Percentiles rank a stretch among this genome's conserved stretches.
phyloP scores from a whole-genome alignment of 805 yeast species.

The Kuraishia molischiana region DNA sequence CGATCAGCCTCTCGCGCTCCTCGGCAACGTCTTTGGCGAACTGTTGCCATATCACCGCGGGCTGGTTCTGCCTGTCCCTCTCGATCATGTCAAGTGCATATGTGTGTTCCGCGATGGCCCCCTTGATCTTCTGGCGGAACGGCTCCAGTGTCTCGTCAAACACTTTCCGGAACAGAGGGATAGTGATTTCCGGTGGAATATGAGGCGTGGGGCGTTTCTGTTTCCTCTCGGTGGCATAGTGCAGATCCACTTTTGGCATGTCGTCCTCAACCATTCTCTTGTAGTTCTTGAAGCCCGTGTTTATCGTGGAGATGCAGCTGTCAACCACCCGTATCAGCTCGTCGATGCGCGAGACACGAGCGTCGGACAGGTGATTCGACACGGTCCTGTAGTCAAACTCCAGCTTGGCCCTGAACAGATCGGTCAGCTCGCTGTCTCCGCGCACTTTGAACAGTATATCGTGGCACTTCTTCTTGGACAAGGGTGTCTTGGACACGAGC shows the following conservation, averaged over 20 bases:
- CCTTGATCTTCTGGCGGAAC: neutral
- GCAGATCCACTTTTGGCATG: slow-evolving; percentile 8
- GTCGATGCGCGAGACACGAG: slow-evolving; percentile 21
- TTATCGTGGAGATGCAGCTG: slow-evolving; percentile 13
- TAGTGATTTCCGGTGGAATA: neutral
- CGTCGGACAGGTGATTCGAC: slow-evolving; percentile 17
- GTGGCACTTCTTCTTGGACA: too few relatives aligned
- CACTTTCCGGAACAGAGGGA: neutral
- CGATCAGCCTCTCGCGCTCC: neutral
- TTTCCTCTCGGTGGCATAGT: slow-evolving; percentile 6
- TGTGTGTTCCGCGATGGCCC: neutral
- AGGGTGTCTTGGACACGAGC: too few relatives aligned
- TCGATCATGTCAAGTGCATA: neutral
- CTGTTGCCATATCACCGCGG: neutral
- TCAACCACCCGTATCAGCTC: slow-evolving; percentile 22
- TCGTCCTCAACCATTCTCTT: slow-evolving; percentile 10
- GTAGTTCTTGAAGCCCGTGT: slow-evolving; percentile 9
- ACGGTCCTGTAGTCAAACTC: slow-evolving; percentile 21
- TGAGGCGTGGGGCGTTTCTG: neutral
- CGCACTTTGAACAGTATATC: too few relatives aligned
- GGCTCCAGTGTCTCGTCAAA: neutral
- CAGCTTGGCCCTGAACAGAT: slow-evolving; percentile 13
- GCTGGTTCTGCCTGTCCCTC: neutral
- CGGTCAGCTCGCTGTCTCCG: slow-evolving; percentile 6
- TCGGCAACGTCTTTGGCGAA: neutral